Evolutionary conservation across 2,329 filamentous ascomycete species (phyloP), one percentile per base, ranked within the genome.

Genomic region (Diaporthe sp.): DNA sequence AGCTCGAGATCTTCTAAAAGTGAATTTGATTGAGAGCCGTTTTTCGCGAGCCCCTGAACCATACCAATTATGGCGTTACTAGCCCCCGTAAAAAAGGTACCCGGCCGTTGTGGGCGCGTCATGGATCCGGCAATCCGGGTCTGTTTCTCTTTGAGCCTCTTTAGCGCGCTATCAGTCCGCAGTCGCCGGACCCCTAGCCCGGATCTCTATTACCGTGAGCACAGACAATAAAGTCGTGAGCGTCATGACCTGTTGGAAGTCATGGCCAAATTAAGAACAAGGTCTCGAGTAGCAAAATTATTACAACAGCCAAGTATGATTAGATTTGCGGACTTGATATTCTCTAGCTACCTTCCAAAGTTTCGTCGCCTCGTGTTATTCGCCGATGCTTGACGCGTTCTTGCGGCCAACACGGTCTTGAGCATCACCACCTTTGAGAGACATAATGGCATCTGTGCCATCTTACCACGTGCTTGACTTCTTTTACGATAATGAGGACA

Each of bases 401-500:
- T 22, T 64, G n/a, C n/a, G n/a, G n/a, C n/a, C n/a, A n/a, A n/a
- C n/a, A n/a, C n/a, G n/a, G n/a, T n/a, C n/a, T n/a, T n/a, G n/a
- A n/a, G n/a, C n/a, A n/a, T n/a, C n/a, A n/a, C n/a, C n/a, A n/a
- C n/a, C 9, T 57, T 35, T 28, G 33, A 60, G 35, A 42, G 38
- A 5, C 17, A 64, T 45, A 8, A 64, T 64, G 58, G 25, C 38
- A 64, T 22, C 58, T 42, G 25, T 30, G 9, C 38, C 58, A 22
- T 13, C 13, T 33, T 76, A 73, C 22, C 40, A 68, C 42, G 50
- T 73, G 42, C 71, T 73, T 45, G 47, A 73, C 15, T 73, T 73
- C 52, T 73, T 73, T 33, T 42, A 55, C 17, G 71, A 73, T 33
- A 40, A 73, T n/a, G 60, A 68, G 28, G 61, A 73, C 25, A 22